These are phyloP conservation scores for Gossypium stocksii DNA, from an alignment of 345 rosid species.

Conservation along the genomic window DNA sequence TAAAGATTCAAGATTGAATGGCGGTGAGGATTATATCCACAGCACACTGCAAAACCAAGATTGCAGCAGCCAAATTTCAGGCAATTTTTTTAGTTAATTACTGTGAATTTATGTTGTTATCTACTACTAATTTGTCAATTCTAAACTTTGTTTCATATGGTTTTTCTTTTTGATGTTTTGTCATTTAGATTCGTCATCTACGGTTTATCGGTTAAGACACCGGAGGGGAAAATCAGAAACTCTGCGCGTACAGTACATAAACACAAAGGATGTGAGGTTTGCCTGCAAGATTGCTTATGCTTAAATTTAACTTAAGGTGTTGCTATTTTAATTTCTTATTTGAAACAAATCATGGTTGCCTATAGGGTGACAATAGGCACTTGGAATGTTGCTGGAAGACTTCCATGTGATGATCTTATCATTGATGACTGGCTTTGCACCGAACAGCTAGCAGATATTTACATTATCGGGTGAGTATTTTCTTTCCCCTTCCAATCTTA, in stretches of 20 bases:
- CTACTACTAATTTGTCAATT: not conserved
- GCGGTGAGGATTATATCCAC: constrained; percentile 21
- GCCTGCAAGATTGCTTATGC: constrained; percentile 19
- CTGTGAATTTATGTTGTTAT: not conserved
- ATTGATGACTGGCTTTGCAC: constrained; percentile 88
- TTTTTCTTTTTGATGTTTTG: constrained; percentile 15
- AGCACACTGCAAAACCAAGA: constrained; percentile 27
- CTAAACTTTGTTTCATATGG: constrained; percentile 10
- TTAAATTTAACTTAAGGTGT: not conserved
- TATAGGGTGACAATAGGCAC: constrained; percentile 76
- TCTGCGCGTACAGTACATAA: constrained; percentile 80
- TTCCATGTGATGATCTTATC: constrained; percentile 66
- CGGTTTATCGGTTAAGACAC: constrained; percentile 48
- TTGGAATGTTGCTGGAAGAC: constrained; percentile 96
- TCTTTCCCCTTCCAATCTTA: not conserved
- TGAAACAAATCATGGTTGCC: constrained; percentile 8
- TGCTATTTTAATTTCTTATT: not conserved
- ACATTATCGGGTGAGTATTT: constrained; percentile 66
- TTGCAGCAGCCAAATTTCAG: constrained; percentile 46
- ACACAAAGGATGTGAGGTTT: constrained; percentile 85
- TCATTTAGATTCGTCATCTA: constrained; percentile 42
- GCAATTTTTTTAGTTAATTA: constrained; percentile 24
- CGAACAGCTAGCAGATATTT: constrained; percentile 74
- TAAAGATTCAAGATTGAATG: constrained; percentile 37
- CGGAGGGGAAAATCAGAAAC: constrained; percentile 97